These are phyloP conservation scores for Cyberlindnera euphorbiiphila DNA, from an alignment of 805 yeast genomes.

Conservation along the genomic window DNA sequence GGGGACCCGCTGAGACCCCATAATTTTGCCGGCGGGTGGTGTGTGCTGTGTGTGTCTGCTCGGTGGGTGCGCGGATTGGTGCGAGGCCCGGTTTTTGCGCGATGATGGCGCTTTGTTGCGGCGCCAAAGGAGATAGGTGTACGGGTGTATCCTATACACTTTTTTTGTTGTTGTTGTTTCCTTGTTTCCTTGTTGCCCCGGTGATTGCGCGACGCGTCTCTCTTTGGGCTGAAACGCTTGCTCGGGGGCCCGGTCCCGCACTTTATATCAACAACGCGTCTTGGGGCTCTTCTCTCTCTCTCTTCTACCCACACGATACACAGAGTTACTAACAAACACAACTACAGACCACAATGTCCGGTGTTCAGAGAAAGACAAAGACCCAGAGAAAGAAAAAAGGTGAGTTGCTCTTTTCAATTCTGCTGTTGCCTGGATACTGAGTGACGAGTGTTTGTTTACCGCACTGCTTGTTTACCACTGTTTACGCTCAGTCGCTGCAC, in stretches of 20 bases:
- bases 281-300: conserved; percentile 2
- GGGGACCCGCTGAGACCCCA: conserved; percentile 7
- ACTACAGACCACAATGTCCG: conserved; percentile 31
- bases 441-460: conserved; percentile 1
- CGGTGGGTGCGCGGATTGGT: too few species aligned
- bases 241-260: background rate
- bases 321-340: conserved; percentile 8
- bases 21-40: background rate
- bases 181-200: conserved; percentile 2
- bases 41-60: too few species aligned
- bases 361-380: conserved; percentile 36
- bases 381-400: conserved; percentile 44
- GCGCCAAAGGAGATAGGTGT: too few species aligned
- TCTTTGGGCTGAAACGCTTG: background rate
- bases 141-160: background rate
- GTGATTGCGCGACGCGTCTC: background rate
- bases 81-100: too few species aligned
- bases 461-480: background rate
- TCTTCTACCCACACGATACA: background rate
- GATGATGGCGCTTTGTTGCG: too few species aligned
- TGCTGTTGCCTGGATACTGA: too few species aligned
- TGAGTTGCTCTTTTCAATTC: conserved; percentile 8
- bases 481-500: background rate
- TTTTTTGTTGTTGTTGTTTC: conserved; percentile 27
- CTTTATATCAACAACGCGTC: conserved; percentile 4